phyloP scores from a whole-genome alignment of 139 green algal species.

The Volvox reticuliferus region DNA sequence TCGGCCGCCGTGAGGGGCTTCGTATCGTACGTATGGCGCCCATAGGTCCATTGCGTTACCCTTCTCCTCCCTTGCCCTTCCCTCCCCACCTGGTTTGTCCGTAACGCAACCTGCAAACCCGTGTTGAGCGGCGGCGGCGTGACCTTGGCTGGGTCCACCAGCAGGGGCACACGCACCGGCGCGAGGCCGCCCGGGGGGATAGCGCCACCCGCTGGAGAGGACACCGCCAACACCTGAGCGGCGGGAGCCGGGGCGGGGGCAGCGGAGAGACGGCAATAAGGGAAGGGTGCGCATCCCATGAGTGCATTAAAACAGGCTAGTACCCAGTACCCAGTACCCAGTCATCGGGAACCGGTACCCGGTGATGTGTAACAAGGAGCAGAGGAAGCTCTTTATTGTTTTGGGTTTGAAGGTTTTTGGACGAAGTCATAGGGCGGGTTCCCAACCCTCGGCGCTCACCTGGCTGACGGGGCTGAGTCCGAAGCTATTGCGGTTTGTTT shows the following conservation, averaged over 20 bases:
- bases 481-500: slow-evolving; percentile 96
- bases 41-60: too few species aligned
- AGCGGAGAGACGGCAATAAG: neutral
- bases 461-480: slow-evolving; percentile 83
- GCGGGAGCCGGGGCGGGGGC: neutral
- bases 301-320: too few species aligned
- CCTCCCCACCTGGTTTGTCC: slow-evolving; percentile 62
- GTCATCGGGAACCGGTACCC: neutral
- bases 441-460: slow-evolving; percentile 25
- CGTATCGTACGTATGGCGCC: too few species aligned
- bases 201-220: slow-evolving; percentile 30
- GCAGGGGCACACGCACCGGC: slow-evolving; percentile 62
- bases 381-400: too few species aligned
- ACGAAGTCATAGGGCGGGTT: too few species aligned
- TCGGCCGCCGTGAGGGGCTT: too few species aligned
- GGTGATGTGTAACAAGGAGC: too few species aligned
- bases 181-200: slow-evolving; percentile 64
- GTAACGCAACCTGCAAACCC: slow-evolving; percentile 55
- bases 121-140: slow-evolving; percentile 27
- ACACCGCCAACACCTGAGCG: slow-evolving; percentile 24
- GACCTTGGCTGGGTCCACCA: slow-evolving; percentile 65
- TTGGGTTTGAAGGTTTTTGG: too few species aligned
- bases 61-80: neutral
- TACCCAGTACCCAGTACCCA: too few species aligned
- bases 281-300: too few species aligned